Percentiles rank a stretch among this genome's conserved stretches.
These are phyloP conservation scores for Kazachstania africana DNA, from an alignment of 805 yeast species.

Conservation along the genomic window DNA sequence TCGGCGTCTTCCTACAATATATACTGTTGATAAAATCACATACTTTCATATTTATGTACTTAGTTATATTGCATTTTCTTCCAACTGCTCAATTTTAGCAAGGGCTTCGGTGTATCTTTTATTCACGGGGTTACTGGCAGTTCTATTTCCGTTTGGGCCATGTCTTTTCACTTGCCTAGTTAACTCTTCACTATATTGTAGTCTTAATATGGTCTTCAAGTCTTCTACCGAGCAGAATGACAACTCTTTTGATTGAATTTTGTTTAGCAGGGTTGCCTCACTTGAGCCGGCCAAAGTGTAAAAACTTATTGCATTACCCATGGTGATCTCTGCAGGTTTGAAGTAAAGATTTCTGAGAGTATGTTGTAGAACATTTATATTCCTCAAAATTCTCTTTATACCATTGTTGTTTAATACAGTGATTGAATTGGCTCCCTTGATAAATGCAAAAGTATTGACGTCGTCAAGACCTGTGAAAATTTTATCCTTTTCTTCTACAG, in stretches of 20 bases:
- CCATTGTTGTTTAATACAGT: constrained; percentile 21
- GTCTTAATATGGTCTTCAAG: constrained; percentile 19
- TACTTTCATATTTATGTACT: no score
- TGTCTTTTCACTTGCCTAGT: constrained; percentile 9
- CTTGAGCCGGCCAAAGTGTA: constrained; percentile 16
- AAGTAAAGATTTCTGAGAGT: constrained; percentile 16
- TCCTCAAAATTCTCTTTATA: constrained; percentile 20
- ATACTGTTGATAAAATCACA: no score
- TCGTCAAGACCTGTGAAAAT: constrained; percentile 20
- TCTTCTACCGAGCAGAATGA: constrained; percentile 10
- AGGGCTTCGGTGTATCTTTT: constrained; percentile 21
- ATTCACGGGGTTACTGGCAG: constrained; percentile 15
- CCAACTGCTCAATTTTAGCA: constrained; percentile 9
- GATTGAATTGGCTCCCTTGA: constrained; percentile 18
- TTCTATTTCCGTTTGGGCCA: constrained; percentile 2
- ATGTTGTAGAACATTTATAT: constrained; percentile 23
- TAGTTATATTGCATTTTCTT: no score
- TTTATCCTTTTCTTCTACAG: constrained; percentile 10
- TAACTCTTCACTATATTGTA: constrained; percentile 23
- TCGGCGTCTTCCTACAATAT: no score
- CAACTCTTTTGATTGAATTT: constrained; percentile 11
- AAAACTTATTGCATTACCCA: constrained; percentile 14
- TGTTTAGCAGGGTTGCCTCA: constrained; percentile 13
- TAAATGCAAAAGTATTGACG: constrained; percentile 13
- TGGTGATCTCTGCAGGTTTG: constrained; percentile 13